Evolutionary conservation across 192 early-diverging fungal genomes (phyloP).

Genomic region (Umbelopsis ramanniana): DNA sequence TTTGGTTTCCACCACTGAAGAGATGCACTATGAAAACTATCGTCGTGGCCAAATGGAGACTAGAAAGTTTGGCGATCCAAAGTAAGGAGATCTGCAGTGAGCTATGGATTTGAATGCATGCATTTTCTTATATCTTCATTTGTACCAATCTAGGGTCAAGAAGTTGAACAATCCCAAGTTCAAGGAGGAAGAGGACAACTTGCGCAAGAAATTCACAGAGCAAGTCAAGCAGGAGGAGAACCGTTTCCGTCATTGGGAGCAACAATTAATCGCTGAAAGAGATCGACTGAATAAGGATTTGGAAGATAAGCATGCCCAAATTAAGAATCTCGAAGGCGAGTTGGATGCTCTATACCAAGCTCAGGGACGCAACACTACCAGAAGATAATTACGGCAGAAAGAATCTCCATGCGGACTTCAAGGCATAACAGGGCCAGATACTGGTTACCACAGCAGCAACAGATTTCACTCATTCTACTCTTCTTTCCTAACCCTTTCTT

Average conservation of each 20-base stretch:
- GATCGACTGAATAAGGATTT: slow-evolving; percentile 99
- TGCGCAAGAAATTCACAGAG: slow-evolving; percentile 97
- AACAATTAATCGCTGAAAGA: slow-evolving; percentile 94
- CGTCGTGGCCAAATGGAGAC: slow-evolving; percentile 89
- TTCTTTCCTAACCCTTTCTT: too few species aligned
- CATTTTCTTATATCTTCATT: slow-evolving; percentile 9
- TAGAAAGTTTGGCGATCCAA: slow-evolving; percentile 84
- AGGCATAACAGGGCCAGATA: too few species aligned
- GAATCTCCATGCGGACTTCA: neutral
- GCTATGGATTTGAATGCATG: neutral
- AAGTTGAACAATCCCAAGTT: slow-evolving; percentile 88
- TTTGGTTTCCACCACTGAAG: slow-evolving; percentile 92
- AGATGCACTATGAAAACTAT: slow-evolving; percentile 95
- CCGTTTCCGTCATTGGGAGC: slow-evolving; percentile 99
- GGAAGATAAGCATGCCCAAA: slow-evolving; percentile 91
- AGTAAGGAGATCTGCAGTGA: slow-evolving; percentile 40
- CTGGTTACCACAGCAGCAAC: too few species aligned
- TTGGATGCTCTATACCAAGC: slow-evolving; percentile 50
- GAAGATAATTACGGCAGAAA: neutral
- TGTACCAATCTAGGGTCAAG: slow-evolving; percentile 55
- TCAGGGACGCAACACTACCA: slow-evolving; percentile 23
- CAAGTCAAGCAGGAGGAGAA: slow-evolving; percentile 97
- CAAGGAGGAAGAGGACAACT: slow-evolving; percentile 97
- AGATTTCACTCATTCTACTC: too few species aligned
- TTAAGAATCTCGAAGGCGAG: slow-evolving; percentile 93